Percentiles rank a stretch among this genome's conserved stretches.
phyloP scores from a whole-genome alignment of 2,329 filamentous ascomycete species.

The Apiospora arundinis region DNA sequence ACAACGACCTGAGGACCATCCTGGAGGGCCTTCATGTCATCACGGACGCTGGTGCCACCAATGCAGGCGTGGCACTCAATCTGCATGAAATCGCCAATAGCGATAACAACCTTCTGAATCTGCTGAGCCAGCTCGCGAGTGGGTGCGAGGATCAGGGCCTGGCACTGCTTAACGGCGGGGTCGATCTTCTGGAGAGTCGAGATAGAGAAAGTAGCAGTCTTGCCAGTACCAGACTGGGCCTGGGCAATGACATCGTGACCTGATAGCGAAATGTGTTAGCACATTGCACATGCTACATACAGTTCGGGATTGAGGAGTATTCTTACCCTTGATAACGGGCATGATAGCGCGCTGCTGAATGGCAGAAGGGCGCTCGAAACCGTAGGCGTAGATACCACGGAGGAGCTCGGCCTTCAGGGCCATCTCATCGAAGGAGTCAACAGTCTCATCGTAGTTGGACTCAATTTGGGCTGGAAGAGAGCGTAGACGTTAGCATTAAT shows the following conservation, averaged over 20 bases:
- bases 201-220: conserved; percentile 99
- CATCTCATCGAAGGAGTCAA: conserved; percentile 99
- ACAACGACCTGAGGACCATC: conserved; percentile 97
- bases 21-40: conserved; percentile 97
- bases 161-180: conserved; percentile 90
- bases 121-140: conserved; percentile 99
- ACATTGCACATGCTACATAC: neutral
- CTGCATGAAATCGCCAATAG: conserved; percentile 99
- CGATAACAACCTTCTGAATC: conserved; percentile 99
- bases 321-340: conserved; percentile 98
- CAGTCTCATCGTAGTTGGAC: conserved; percentile 99
- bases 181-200: conserved; percentile 99
- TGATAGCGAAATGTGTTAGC: conserved; percentile 40
- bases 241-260: conserved; percentile 99
- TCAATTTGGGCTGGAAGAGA: conserved; percentile 86
- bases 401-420: conserved; percentile 96
- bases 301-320: neutral
- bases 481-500: conserved; percentile 26
- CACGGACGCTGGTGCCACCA: conserved; percentile 95
- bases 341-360: conserved; percentile 99
- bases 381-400: conserved; percentile 98
- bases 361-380: conserved; percentile 99
- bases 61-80: conserved; percentile 99
- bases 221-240: conserved; percentile 99
- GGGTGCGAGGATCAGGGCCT: conserved; percentile 96